Evolutionary conservation across 768 basidiomycete genomes (phyloP).

Genomic region (Cyclocybe cylindracea): DNA sequence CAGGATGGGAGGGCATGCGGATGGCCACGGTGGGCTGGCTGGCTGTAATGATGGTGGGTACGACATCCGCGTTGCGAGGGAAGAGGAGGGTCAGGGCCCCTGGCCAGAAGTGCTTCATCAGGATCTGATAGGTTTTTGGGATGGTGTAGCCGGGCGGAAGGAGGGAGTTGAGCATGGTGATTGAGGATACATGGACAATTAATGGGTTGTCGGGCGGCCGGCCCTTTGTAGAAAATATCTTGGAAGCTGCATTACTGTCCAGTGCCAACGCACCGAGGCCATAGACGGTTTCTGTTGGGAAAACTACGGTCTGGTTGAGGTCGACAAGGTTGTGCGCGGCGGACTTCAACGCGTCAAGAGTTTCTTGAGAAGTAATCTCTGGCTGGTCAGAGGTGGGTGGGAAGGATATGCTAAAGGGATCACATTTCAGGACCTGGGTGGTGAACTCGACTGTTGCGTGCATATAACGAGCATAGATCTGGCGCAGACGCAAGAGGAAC

Average conservation of each 20-base stretch:
- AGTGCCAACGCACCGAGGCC: slow-evolving; percentile 92
- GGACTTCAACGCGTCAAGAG: slow-evolving; percentile 50
- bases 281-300: slow-evolving; percentile 98
- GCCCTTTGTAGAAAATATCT: slow-evolving; percentile 88
- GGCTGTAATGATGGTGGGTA: slow-evolving; percentile 82
- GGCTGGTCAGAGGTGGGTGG: slow-evolving; percentile 43
- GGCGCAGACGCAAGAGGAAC: slow-evolving; percentile 33
- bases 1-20: slow-evolving; percentile 92
- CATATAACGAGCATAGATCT: slow-evolving; percentile 26
- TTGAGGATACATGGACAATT: slow-evolving; percentile 93
- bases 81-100: slow-evolving; percentile 93
- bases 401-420: slow-evolving; percentile 65
- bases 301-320: slow-evolving; percentile 64
- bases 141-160: slow-evolving; percentile 67
- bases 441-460: slow-evolving; percentile 16
- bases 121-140: slow-evolving; percentile 62
- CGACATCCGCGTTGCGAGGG: slow-evolving; percentile 59
- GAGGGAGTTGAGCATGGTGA: slow-evolving; percentile 74
- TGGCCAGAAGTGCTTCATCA: slow-evolving; percentile 92
- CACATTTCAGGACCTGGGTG: slow-evolving; percentile 58
- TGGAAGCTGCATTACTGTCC: slow-evolving; percentile 56
- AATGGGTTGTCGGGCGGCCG: slow-evolving; percentile 95
- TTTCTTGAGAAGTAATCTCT: slow-evolving; percentile 47
- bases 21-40: slow-evolving; percentile 82
- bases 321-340: slow-evolving; percentile 59